Base-by-base conservation (phyloP, 371 early-diverging fungal species). In the Mucor indicus region DNA sequence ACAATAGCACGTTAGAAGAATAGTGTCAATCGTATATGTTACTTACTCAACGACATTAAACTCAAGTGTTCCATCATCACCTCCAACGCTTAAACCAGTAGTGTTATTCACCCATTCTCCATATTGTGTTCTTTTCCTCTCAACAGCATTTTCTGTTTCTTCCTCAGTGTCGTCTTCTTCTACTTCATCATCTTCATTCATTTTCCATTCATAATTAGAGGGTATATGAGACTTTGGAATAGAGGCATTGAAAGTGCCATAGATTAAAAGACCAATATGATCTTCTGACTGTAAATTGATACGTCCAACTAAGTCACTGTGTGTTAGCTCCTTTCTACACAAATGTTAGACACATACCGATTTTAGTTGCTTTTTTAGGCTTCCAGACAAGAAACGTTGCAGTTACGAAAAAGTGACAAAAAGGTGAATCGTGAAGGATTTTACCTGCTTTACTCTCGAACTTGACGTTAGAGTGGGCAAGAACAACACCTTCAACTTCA, bases 231-330 rank as follows among this genome's bases (percentile, higher is more conserved):
- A 82, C 16, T 85, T 79, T 1, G 95, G 88, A 40, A 96, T 95
- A 12, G 93, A 92, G 10, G 94, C 96, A 56, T 96, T 96, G 76
- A 96, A 94, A 10, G 93, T 89, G 32, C 92, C 90, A 64, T 87
- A 90, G 42, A 95, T 79, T 52, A 96, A 78, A 22, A 94, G 72
- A 63, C 95, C 96, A 56, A 96, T 89, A 56, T 96, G 97, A 66
- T 93, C 93, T 13, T 89, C 80, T 43, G 95, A 93, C 49, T 94
- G 93, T 37, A 93, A 80, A 69, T 91, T 95, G 60, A 96, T 90
- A 5, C 84, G 79, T 37, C 95, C 97, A 25, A 77, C 89, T 86
- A 61, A 27, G 12, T 19, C 37, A 19, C 37, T 37, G 19, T 17
- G 7, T n/a, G n/a, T n/a, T n/a, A n/a, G n/a, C n/a, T n/a, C n/a